Percentiles rank a stretch among this genome's conserved stretches.
Evolutionary conservation across 2,329 filamentous ascomycete species (phyloP).

Genomic region (Huntiella moniliformis): DNA sequence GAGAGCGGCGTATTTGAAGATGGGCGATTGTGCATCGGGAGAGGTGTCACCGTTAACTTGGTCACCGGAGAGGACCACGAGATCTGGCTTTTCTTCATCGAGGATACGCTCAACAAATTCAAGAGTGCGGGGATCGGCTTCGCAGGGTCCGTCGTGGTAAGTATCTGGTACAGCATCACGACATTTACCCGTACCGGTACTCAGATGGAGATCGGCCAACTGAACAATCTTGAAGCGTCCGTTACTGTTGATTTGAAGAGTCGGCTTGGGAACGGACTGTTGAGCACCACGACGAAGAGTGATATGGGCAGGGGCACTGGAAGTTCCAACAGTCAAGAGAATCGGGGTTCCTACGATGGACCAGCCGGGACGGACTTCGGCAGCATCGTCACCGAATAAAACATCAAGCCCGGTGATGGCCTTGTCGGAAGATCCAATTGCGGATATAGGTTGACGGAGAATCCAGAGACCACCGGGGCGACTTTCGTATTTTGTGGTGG

Average conservation of each 20-base stretch:
- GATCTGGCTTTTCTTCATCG: slow-evolving; percentile 82
- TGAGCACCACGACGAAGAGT: slow-evolving; percentile 51
- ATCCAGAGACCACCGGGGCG: slow-evolving; percentile 67
- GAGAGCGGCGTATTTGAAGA: slow-evolving; percentile 80
- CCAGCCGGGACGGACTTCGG: slow-evolving; percentile 79
- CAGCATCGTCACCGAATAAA: slow-evolving; percentile 76
- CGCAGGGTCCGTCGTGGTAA: slow-evolving; percentile 58
- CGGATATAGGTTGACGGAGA: slow-evolving; percentile 50
- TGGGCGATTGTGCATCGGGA: slow-evolving; percentile 75
- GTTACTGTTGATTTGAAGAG: slow-evolving; percentile 64
- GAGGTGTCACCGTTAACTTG: slow-evolving; percentile 90
- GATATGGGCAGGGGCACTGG: slow-evolving; percentile 51
- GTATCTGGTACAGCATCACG: slow-evolving; percentile 66
- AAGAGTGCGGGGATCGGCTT: slow-evolving; percentile 78
- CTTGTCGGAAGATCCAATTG: slow-evolving; percentile 54
- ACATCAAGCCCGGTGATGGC: slow-evolving; percentile 70
- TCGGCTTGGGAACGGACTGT: slow-evolving; percentile 35
- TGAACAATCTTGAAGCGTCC: slow-evolving; percentile 97
- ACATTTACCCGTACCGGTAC: slow-evolving; percentile 71
- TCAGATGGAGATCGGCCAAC: slow-evolving; percentile 81
- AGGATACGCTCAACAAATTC: slow-evolving; percentile 72
- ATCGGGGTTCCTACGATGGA: slow-evolving; percentile 55
- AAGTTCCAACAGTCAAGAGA: slow-evolving; percentile 43
- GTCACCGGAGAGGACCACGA: slow-evolving; percentile 82
- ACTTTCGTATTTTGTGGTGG: slow-evolving; percentile 49